Evolutionary conservation across 139 green algal species (phyloP), one percentile per base, ranked within the genome.

Genomic region (Picochlorum sp.): DNA sequence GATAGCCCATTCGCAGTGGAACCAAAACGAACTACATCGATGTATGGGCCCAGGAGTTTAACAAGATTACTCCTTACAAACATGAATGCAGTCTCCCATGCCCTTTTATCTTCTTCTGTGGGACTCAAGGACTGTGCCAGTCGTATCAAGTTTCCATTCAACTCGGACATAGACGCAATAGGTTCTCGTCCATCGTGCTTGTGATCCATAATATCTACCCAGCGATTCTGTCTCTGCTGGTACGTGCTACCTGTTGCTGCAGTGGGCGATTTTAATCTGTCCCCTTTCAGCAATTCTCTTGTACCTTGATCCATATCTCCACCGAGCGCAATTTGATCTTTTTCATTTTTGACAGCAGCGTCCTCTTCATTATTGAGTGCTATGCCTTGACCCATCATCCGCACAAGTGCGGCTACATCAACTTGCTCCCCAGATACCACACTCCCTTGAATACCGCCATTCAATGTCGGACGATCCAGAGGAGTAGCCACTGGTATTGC

Each of bases 1-100:
- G 55, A 69, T n/a, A 91, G 74, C 13, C 64, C 70, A 52, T 80
- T 90, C 33, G 81, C 84, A 10, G 71, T 76, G 4, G 70, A 84
- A 25, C 80, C 80, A 71, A 87, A 87, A n/a, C 84, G 58, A 30
- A 72, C 50, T 58, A 88, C 77, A 16, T 65, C 36, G 22, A 47
- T 70, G 0, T 74, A 12, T 0, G 78, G 78, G 64, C 66, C 89
- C 16, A 64, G 43, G 20, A 47, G 22, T 9, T 12, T 14, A 35
- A 50, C 31, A 63, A 88, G 65, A 41, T 78, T 36, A 16, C n/a
- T 29, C 33, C 20, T 9, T 31, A 89, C 64, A 14, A 26, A 33
- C 1, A 62, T 50, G 14, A 84, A 76, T 10, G 73, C 74, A 16
- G 37, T 18, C 32, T 62, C 28, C 51, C 80, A 71, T 33, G 51